Evolutionary conservation across 768 basidiomycete species (phyloP).

Genomic region (Leucosporidium scottii): DNA sequence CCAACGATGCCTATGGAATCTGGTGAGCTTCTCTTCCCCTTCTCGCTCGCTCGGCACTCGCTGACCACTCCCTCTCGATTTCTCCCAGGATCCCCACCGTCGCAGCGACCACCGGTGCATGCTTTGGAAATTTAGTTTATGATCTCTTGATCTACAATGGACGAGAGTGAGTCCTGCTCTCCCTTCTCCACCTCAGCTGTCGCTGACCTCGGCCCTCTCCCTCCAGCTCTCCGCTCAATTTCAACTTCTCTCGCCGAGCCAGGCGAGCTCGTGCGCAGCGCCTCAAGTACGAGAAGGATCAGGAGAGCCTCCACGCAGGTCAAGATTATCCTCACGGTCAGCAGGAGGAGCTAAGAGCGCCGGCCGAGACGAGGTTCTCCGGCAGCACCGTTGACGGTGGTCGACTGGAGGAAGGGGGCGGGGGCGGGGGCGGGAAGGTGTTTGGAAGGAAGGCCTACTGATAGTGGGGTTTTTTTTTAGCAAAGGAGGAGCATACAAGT

Average conservation of each 20-base stretch:
- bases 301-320: too few species aligned
- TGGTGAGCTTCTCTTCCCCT: background rate
- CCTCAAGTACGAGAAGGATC: too few species aligned
- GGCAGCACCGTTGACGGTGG: too few species aligned
- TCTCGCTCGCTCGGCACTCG: background rate
- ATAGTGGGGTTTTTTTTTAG: too few species aligned
- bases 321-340: too few species aligned
- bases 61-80: background rate
- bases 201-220: background rate
- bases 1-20: background rate
- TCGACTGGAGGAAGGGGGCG: too few species aligned
- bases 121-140: background rate
- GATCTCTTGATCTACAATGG: slow-evolving; percentile 4
- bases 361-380: too few species aligned
- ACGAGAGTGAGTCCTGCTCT: background rate
- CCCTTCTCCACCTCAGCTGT: background rate
- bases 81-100: background rate
- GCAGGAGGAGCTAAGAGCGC: too few species aligned
- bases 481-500: too few species aligned
- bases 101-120: background rate
- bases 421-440: too few species aligned
- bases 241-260: background rate
- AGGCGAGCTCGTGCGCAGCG: too few species aligned
- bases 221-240: background rate
- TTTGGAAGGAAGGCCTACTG: too few species aligned